A percentile compares a stretch with the other conserved stretches of the same genome.
Conservation (phyloP, 495 filamentous ascomycete genomes). For the Eremomyces bilateralis region DNA sequence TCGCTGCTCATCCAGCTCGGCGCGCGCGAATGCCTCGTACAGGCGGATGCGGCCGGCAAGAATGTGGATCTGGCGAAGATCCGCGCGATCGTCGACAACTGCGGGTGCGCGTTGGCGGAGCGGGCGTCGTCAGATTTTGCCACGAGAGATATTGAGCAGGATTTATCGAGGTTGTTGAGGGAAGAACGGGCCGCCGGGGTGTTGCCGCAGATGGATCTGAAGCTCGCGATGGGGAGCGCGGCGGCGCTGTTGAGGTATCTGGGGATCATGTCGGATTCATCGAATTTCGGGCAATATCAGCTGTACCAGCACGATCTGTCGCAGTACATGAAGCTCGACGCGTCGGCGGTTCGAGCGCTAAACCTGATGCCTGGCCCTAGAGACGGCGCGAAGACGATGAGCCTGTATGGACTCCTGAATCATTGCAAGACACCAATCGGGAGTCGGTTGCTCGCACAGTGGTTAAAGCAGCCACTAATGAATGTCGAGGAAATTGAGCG, state of each 20-base stretch:
- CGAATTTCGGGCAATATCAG: conserved; percentile 91
- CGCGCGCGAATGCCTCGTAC: conserved; percentile 79
- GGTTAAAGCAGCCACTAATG: conserved; percentile 98
- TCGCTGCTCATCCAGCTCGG: conserved; percentile 89
- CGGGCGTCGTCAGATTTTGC: conserved; percentile 57
- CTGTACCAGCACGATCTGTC: conserved; percentile 93
- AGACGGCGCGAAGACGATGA: conserved; percentile 96
- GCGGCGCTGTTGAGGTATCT: conserved; percentile 90
- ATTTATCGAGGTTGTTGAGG: conserved; percentile 64
- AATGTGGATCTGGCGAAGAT: conserved; percentile 83
- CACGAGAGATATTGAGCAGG: conserved; percentile 87
- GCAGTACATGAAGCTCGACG: conserved; percentile 98
- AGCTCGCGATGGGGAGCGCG: conserved; percentile 90
- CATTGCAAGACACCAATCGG: conserved; percentile 95
- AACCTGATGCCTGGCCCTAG: conserved; percentile 93
- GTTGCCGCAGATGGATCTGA: conserved; percentile 79
- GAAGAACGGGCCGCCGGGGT: conserved; percentile 59
- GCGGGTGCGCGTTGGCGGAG: conserved; percentile 74
- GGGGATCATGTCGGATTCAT: conserved; percentile 69
- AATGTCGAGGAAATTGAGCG: conserved; percentile 71
- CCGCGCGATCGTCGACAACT: conserved; percentile 68
- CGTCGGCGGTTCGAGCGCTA: conserved; percentile 76
- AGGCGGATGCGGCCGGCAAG: conserved; percentile 51
- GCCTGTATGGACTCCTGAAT: conserved; percentile 78
- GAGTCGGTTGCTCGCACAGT: conserved; percentile 76